A percentile compares a stretch with the other conserved stretches of the same genome.
Evolutionary conservation across 2,329 filamentous ascomycete species (phyloP).

Genomic region (Venturia effusa): DNA sequence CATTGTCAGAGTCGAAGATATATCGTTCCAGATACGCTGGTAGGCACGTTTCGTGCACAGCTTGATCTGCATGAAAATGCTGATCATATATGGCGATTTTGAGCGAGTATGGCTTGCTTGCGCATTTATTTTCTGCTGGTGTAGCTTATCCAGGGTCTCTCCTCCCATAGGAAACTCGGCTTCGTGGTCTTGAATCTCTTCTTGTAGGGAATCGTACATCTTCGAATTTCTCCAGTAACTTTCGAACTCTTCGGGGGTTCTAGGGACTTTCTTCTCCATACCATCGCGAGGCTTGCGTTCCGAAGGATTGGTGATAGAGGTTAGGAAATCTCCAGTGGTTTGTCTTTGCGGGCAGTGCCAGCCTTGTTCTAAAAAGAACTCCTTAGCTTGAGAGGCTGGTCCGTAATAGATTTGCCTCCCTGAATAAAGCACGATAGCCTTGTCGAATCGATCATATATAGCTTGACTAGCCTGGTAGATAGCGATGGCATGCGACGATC

Average conservation of each 20-base stretch:
- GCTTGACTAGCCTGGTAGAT: conserved; percentile 43
- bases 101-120: conserved; percentile 48
- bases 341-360: conserved; percentile 57
- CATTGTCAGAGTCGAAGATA: conserved; percentile 35
- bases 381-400: conserved; percentile 45
- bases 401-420: conserved; percentile 72
- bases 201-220: conserved; percentile 32
- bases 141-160: conserved; percentile 31
- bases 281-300: conserved; percentile 48
- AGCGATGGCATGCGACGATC: conserved; percentile 43
- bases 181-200: conserved; percentile 43
- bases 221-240: conserved; percentile 36
- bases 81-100: conserved; percentile 70
- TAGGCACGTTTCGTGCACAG: conserved; percentile 42
- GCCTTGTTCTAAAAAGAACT: conserved; percentile 58
- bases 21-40: conserved; percentile 43
- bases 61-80: conserved; percentile 48
- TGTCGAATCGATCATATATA: conserved; percentile 61
- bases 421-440: conserved; percentile 58
- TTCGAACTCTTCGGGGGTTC: conserved; percentile 60
- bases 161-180: conserved; percentile 33
- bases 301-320: conserved; percentile 53
- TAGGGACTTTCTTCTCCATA: conserved; percentile 50
- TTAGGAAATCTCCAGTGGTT: conserved; percentile 60
- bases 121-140: conserved; percentile 43